Conservation (phyloP, 805 yeast species). For the Candida wancherniae region DNA sequence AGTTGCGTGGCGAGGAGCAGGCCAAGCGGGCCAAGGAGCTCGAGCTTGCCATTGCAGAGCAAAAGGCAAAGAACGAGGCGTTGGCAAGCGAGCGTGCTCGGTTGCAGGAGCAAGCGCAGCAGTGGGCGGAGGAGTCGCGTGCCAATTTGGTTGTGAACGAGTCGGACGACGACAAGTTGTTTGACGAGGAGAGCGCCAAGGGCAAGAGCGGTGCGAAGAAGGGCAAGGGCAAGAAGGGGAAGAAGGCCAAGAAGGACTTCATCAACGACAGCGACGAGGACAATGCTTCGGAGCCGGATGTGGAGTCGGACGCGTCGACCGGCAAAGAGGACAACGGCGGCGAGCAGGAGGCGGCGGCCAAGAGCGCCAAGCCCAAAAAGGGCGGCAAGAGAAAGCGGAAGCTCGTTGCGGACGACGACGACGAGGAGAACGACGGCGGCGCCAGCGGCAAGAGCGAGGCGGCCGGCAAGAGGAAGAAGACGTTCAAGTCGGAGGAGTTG, state of each 20-base stretch:
- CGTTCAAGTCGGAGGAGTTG: constrained; percentile 26
- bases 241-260: constrained; percentile 28
- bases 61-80: constrained; percentile 44
- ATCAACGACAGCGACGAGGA: constrained; percentile 34
- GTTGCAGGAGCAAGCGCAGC: constrained; percentile 49
- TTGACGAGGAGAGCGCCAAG: constrained; percentile 22
- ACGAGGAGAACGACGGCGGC: constrained; percentile 18
- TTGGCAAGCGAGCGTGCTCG: constrained; percentile 42
- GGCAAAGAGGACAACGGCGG: constrained; percentile 9
- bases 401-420: constrained; percentile 32
- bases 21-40: constrained; percentile 31
- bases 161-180: constrained; percentile 30
- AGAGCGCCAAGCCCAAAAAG: constrained; percentile 16
- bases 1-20: constrained; percentile 55
- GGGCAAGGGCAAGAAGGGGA: constrained; percentile 18
- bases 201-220: constrained; percentile 20
- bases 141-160: constrained; percentile 34
- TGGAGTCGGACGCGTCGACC: constrained; percentile 11
- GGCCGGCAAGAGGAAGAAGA: constrained; percentile 26
- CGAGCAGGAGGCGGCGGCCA: constrained; percentile 5
- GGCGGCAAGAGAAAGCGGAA: constrained; percentile 21
- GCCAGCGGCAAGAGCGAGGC: constrained; percentile 14
- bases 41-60: constrained; percentile 38
- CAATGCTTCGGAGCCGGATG: constrained; percentile 20
- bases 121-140: constrained; percentile 45